A percentile compares a stretch with the other conserved stretches of the same genome.
These are phyloP conservation scores for Citrus medica DNA, from an alignment of 345 rosid genomes.

Conservation along the genomic window DNA sequence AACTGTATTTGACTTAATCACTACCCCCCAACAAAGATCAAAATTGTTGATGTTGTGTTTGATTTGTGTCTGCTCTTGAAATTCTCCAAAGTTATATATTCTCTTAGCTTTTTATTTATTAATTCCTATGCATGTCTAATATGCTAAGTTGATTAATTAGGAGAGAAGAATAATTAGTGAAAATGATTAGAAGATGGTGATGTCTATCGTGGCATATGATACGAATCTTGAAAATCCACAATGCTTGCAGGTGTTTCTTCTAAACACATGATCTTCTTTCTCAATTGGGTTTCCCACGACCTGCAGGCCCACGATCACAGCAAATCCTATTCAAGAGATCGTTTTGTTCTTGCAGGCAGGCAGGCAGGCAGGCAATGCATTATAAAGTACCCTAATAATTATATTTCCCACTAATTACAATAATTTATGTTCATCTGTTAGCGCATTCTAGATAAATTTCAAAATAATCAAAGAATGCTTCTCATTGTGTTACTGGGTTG, in stretches of 20 bases:
- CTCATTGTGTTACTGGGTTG: no score
- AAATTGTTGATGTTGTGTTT: neutral
- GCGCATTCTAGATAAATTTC: neutral
- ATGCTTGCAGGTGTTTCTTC: constrained; percentile 8
- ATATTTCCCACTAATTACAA: neutral
- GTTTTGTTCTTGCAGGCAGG: neutral
- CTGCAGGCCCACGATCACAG: neutral
- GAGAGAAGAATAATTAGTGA: constrained; percentile 10
- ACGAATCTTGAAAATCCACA: constrained; percentile 9
- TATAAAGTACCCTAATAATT: no score
- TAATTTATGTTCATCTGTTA: neutral
- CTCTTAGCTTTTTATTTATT: neutral
- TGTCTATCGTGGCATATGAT: constrained; percentile 8
- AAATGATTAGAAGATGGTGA: neutral
- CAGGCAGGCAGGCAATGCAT: neutral
- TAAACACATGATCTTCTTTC: constrained; percentile 2
- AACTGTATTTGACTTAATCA: neutral
- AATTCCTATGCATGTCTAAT: neutral
- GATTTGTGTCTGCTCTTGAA: neutral
- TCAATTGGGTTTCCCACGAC: neutral
- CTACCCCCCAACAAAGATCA: neutral
- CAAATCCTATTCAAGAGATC: constrained; percentile 9
- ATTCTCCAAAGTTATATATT: neutral
- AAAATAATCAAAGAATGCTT: no score
- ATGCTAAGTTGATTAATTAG: neutral